Percentiles rank a stretch among this genome's conserved stretches.
phyloP scores from a whole-genome alignment of 495 filamentous ascomycete species.

The Penicilliopsis zonata region DNA sequence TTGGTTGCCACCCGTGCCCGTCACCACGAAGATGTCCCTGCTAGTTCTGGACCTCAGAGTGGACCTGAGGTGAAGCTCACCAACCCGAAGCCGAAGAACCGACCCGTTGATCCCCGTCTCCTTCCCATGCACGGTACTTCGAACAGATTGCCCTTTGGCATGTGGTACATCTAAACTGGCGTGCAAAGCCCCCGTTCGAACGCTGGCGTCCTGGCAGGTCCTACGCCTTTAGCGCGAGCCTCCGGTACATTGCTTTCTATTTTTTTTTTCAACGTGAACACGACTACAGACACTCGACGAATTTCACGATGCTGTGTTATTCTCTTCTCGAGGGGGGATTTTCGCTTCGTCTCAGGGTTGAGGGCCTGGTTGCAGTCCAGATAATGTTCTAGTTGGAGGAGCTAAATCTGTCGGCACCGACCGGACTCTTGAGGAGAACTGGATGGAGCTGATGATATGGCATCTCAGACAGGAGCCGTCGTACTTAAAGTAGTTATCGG shows the following conservation, averaged over 20 bases:
- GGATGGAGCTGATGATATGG: too few relatives aligned
- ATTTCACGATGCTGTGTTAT: too few relatives aligned
- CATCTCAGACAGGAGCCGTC: too few relatives aligned
- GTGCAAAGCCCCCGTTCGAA: neutral
- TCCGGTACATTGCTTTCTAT: neutral
- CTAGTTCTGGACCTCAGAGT: slow-evolving; percentile 29
- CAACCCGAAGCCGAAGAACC: slow-evolving; percentile 22
- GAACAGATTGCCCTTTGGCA: slow-evolving; percentile 20
- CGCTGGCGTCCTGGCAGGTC: neutral
- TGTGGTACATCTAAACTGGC: slow-evolving; percentile 29
- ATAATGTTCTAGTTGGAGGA: too few relatives aligned
- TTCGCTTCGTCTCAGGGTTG: too few relatives aligned
- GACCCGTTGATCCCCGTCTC: slow-evolving; percentile 14
- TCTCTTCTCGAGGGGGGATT: too few relatives aligned
- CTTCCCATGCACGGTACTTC: slow-evolving; percentile 22
- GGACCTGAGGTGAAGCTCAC: slow-evolving; percentile 25
- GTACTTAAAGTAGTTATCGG: too few relatives aligned
- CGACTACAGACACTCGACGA: too few relatives aligned
- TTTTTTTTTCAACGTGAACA: neutral
- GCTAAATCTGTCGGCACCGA: too few relatives aligned
- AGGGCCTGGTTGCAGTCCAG: too few relatives aligned
- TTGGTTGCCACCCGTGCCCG: slow-evolving; percentile 70
- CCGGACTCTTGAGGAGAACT: too few relatives aligned
- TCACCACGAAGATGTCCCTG: slow-evolving; percentile 42
- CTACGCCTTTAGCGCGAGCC: neutral